Conservation (phyloP, 768 basidiomycete genomes). For the Amanita muscaria region DNA sequence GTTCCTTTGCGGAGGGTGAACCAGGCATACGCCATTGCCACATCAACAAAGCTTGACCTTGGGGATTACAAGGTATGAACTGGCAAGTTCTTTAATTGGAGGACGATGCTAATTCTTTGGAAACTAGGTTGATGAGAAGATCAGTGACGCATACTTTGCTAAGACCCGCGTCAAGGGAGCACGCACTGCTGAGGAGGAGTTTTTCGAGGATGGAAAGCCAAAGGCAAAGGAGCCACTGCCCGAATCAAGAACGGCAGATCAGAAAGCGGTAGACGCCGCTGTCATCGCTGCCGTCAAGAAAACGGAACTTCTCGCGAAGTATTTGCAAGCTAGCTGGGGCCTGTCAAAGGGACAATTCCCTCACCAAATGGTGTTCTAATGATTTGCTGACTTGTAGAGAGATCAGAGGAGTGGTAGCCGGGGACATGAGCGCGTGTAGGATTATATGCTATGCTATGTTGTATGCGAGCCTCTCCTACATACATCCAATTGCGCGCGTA, state of each 20-base stretch:
- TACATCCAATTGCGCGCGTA: conserved; percentile 8
- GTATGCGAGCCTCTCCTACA: conserved; percentile 25
- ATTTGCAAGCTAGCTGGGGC: conserved; percentile 88
- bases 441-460: conserved; percentile 27
- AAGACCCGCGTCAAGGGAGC: conserved; percentile 66
- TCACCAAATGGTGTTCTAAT: conserved; percentile 87
- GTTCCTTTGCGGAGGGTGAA: conserved; percentile 96
- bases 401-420: conserved; percentile 13
- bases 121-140: conserved; percentile 75
- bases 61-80: conserved; percentile 58
- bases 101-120: conserved; percentile 4
- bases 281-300: conserved; percentile 83
- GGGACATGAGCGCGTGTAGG: conserved; percentile 9
- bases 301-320: conserved; percentile 84
- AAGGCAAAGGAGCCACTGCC: conserved; percentile 84
- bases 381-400: conserved; percentile 12
- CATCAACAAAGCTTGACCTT: conserved; percentile 88
- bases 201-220: conserved; percentile 91
- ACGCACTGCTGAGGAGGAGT: conserved; percentile 88
- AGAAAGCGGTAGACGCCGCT: conserved; percentile 79
- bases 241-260: conserved; percentile 80
- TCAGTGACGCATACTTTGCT: conserved; percentile 91
- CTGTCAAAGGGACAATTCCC: conserved; percentile 96
- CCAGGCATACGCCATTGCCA: conserved; percentile 98
- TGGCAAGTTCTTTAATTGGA: conserved; percentile 3